phyloP scores from a whole-genome alignment of 495 filamentous ascomycete genomes.

The Xylaria acuta region DNA sequence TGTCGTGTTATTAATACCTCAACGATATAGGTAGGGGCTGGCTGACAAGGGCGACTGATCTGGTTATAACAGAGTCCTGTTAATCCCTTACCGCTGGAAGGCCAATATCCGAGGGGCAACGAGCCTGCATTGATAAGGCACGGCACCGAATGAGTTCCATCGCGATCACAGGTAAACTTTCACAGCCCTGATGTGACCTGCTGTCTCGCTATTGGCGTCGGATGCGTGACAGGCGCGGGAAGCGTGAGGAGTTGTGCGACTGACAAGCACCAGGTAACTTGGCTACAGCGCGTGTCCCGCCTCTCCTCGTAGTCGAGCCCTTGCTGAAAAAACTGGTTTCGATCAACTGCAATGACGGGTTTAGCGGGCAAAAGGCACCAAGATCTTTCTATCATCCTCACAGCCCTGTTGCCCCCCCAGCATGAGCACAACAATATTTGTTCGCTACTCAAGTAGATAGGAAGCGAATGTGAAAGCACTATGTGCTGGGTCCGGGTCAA shows the following conservation, averaged over 20 bases:
- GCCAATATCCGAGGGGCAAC: slow-evolving; percentile 12
- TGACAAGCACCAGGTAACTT: not conserved
- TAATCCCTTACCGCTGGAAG: slow-evolving; percentile 6
- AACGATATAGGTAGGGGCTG: slow-evolving; percentile 37
- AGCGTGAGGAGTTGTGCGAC: slow-evolving; percentile 7
- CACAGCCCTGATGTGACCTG: slow-evolving; percentile 9
- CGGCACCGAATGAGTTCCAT: slow-evolving; percentile 7
- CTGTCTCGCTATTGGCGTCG: not conserved
- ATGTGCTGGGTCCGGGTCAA: not conserved
- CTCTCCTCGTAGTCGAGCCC: not conserved
- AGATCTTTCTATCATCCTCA: not conserved
- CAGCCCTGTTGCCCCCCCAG: not conserved
- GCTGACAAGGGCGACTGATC: slow-evolving; percentile 20
- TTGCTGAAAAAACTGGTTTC: not conserved
- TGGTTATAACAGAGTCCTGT: slow-evolving; percentile 21
- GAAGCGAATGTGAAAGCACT: not conserved
- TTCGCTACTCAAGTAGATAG: not conserved
- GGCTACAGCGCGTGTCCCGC: not conserved
- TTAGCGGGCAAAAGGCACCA: not conserved
- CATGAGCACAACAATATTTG: not conserved
- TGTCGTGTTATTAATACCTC: slow-evolving; percentile 36
- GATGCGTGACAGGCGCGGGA: slow-evolving; percentile 6
- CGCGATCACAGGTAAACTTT: not conserved
- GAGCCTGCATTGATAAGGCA: slow-evolving; percentile 24
- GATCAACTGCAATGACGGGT: not conserved